phyloP scores from a whole-genome alignment of 805 yeast genomes.

The Sugiyamaella chiloensis region DNA sequence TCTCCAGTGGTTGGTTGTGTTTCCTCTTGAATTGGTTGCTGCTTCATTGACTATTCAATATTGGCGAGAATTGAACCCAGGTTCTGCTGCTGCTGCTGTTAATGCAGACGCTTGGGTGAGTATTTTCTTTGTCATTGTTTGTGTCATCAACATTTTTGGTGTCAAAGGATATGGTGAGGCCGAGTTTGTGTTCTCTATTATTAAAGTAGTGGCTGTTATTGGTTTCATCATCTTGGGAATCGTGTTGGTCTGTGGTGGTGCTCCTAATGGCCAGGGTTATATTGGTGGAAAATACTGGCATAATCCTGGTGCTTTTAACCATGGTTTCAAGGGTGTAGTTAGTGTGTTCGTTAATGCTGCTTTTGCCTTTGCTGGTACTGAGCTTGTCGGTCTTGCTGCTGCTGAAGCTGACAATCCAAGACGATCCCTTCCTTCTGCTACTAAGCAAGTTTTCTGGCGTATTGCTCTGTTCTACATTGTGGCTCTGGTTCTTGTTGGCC shows the following conservation, averaged over 20 bases:
- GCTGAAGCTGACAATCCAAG: slow-evolving; percentile 73
- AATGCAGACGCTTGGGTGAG: slow-evolving; percentile 56
- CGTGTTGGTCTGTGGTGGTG: slow-evolving; percentile 50
- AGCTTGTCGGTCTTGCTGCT: slow-evolving; percentile 67
- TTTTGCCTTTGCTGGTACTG: slow-evolving; percentile 74
- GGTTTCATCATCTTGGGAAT: slow-evolving; percentile 63
- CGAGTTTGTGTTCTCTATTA: slow-evolving; percentile 55
- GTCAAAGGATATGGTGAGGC: slow-evolving; percentile 66
- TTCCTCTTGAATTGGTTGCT: slow-evolving; percentile 64
- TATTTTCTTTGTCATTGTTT: slow-evolving; percentile 49
- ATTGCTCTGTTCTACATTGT: slow-evolving; percentile 64
- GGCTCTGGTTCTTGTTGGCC: slow-evolving; percentile 52
- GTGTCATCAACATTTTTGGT: slow-evolving; percentile 51
- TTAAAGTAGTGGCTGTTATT: slow-evolving; percentile 56
- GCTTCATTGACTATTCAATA: slow-evolving; percentile 53
- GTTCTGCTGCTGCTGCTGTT: slow-evolving; percentile 59
- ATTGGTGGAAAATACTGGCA: slow-evolving; percentile 41
- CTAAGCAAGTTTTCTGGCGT: slow-evolving; percentile 80
- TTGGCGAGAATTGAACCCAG: slow-evolving; percentile 49
- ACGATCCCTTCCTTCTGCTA: slow-evolving; percentile 62
- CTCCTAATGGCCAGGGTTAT: slow-evolving; percentile 40
- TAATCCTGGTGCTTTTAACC: slow-evolving; percentile 53
- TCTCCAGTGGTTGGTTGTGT: slow-evolving; percentile 57
- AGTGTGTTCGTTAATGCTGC: slow-evolving; percentile 69
- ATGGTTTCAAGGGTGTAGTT: slow-evolving; percentile 64